A percentile compares a stretch with the other conserved stretches of the same genome.
phyloP scores from a whole-genome alignment of 371 early-diverging fungal species.

The Mucor velutinosus region DNA sequence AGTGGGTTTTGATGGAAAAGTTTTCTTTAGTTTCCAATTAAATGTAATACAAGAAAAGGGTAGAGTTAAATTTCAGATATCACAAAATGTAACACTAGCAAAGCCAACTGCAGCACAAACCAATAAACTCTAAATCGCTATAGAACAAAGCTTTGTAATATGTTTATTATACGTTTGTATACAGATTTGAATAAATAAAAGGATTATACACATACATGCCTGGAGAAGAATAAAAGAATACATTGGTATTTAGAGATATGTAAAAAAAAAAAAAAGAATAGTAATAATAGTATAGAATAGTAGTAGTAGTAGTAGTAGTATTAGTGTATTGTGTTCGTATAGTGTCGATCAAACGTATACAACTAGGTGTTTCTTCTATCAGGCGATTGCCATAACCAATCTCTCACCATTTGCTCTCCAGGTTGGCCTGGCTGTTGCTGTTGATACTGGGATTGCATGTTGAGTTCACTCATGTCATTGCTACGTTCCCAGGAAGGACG shows the following conservation, averaged over 20 bases:
- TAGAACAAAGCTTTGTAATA: neutral
- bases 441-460: neutral
- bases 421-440: neutral
- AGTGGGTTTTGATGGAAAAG: too few relatives aligned
- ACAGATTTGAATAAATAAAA: neutral
- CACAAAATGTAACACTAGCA: neutral
- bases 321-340: neutral
- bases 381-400: conserved; percentile 36
- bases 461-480: conserved; percentile 6
- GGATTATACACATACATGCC: neutral
- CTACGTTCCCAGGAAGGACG: conserved; percentile 25
- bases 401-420: conserved; percentile 8
- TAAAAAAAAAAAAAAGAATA: neutral
- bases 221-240: neutral
- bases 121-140: conserved; percentile 1
- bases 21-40: neutral
- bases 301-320: neutral
- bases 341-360: neutral
- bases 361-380: conserved; percentile 23
- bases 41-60: neutral
- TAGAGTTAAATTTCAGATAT: neutral
- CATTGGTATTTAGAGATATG: neutral
- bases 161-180: neutral
- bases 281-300: neutral
- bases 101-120: neutral